These are phyloP conservation scores for Neurospora crassa DNA, from an alignment of 2,329 filamentous ascomycete species.

Conservation along the genomic window DNA sequence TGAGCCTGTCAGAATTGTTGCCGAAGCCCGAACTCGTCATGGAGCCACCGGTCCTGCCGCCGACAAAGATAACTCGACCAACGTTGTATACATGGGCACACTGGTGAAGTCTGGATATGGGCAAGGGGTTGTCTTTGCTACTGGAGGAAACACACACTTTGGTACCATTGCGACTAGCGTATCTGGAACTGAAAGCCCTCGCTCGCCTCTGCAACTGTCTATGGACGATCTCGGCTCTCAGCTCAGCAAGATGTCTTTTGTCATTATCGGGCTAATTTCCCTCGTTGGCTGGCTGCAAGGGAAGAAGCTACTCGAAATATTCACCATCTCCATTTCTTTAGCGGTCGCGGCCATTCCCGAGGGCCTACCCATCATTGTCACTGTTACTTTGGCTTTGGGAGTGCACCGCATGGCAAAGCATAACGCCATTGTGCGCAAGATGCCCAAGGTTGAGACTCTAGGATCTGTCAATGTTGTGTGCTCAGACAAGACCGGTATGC, in stretches of 20 bases:
- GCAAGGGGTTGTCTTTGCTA: slow-evolving; percentile 94
- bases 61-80: slow-evolving; percentile 65
- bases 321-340: slow-evolving; percentile 93
- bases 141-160: slow-evolving; percentile 87
- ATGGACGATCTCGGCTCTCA: slow-evolving; percentile 98
- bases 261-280: slow-evolving; percentile 87
- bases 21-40: slow-evolving; percentile 42
- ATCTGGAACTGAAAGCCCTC: slow-evolving; percentile 87
- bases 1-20: slow-evolving; percentile 74
- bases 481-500: slow-evolving; percentile 82
- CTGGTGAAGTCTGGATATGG: slow-evolving; percentile 90
- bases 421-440: slow-evolving; percentile 87
- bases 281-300: slow-evolving; percentile 84
- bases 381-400: slow-evolving; percentile 86
- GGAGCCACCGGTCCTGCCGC: slow-evolving; percentile 18
- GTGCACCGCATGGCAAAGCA: slow-evolving; percentile 94
- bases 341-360: slow-evolving; percentile 95
- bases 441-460: slow-evolving; percentile 94
- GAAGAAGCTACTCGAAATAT: slow-evolving; percentile 84
- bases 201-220: slow-evolving; percentile 85
- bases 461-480: slow-evolving; percentile 99
- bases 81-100: slow-evolving; percentile 98
- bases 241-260: slow-evolving; percentile 92
- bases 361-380: slow-evolving; percentile 95
- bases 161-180: slow-evolving; percentile 92